Evolutionary conservation across 2,329 filamentous ascomycete species (phyloP).

Genomic region (Fusarium metavorans): DNA sequence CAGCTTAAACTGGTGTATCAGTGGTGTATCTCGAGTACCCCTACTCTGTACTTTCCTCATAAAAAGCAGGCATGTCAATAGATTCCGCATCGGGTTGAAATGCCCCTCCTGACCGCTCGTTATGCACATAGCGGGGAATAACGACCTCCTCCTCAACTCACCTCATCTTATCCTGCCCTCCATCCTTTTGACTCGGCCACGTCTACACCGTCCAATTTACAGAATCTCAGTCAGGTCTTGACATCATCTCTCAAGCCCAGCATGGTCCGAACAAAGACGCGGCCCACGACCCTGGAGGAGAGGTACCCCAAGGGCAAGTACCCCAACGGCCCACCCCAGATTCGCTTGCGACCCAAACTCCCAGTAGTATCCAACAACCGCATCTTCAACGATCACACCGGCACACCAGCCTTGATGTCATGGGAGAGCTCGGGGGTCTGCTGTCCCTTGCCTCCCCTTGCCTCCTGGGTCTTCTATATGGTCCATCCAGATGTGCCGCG

Average conservation of each 20-base stretch:
- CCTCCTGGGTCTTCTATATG: not conserved
- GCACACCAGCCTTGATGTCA: not conserved
- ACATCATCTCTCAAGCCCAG: not conserved
- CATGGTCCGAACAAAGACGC: not conserved
- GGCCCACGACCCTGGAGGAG: not conserved
- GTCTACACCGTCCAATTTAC: not conserved
- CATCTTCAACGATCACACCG: conserved; percentile 1
- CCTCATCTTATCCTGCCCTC: not conserved
- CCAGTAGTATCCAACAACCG: not conserved
- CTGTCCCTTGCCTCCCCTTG: not conserved
- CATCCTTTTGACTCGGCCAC: not conserved
- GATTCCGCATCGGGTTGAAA: not conserved
- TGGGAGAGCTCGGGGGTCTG: not conserved
- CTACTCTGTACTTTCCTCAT: too few species aligned
- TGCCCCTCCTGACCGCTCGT: not conserved
- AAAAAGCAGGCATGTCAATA: too few species aligned
- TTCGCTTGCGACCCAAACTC: not conserved
- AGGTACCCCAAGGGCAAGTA: not conserved
- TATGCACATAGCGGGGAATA: not conserved
- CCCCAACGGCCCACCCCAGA: not conserved
- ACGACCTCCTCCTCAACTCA: not conserved
- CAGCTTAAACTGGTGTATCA: too few species aligned
- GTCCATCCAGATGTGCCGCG: not conserved
- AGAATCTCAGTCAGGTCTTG: not conserved
- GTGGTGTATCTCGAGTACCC: too few species aligned